A percentile compares a stretch with the other conserved stretches of the same genome.
Evolutionary conservation across 305 asterid genomes (phyloP).

Genomic region (Solanum hybrid): DNA sequence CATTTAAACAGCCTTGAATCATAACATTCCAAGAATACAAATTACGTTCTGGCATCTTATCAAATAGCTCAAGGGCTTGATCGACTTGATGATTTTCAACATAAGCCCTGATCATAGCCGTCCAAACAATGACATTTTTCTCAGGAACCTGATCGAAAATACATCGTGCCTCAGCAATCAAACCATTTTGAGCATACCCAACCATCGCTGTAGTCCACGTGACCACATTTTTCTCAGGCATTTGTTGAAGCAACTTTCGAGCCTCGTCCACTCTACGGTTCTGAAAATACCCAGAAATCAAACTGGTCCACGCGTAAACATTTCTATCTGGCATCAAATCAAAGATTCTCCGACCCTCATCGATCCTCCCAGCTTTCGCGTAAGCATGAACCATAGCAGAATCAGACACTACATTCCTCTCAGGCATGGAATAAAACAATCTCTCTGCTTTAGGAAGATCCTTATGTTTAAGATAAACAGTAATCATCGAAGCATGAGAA

Average conservation of each 20-base stretch:
- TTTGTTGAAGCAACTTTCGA: slow-evolving; percentile 36
- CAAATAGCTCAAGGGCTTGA: slow-evolving; percentile 51
- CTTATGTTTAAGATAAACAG: slow-evolving; percentile 49
- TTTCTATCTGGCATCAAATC: slow-evolving; percentile 58
- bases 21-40: slow-evolving; percentile 60
- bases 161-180: slow-evolving; percentile 44
- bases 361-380: slow-evolving; percentile 51
- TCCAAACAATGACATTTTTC: slow-evolving; percentile 60
- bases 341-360: slow-evolving; percentile 42
- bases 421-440: slow-evolving; percentile 47
- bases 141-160: slow-evolving; percentile 57
- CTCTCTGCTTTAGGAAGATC: slow-evolving; percentile 48
- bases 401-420: slow-evolving; percentile 54
- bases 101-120: slow-evolving; percentile 63
- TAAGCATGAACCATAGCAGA: slow-evolving; percentile 81
- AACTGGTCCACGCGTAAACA: slow-evolving; percentile 68
- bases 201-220: slow-evolving; percentile 56
- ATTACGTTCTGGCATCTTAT: slow-evolving; percentile 50
- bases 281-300: slow-evolving; percentile 63
- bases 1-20: slow-evolving; percentile 47
- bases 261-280: slow-evolving; percentile 50
- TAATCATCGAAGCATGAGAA: slow-evolving; percentile 58
- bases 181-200: slow-evolving; percentile 61
- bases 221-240: slow-evolving; percentile 66
- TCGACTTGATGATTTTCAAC: slow-evolving; percentile 39